Conservation (phyloP, 345 rosid genomes). For the Salix brachista region DNA sequence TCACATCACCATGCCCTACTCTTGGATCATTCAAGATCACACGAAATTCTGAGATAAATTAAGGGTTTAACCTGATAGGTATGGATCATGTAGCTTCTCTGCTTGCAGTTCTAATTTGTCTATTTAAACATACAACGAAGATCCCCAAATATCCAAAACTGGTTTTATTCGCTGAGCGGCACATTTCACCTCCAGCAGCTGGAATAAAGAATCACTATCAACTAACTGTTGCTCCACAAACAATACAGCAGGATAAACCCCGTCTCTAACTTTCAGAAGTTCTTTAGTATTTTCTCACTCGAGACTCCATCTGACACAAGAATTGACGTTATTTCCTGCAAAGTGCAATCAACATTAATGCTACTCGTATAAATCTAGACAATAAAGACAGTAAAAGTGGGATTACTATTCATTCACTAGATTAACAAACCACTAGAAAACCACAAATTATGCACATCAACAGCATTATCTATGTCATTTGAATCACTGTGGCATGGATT, state of each 20-base stretch:
- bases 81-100: neutral
- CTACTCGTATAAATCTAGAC: neutral
- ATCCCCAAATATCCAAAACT: conserved; percentile 16
- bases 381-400: neutral
- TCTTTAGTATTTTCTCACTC: conserved; percentile 67
- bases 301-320: conserved; percentile 75
- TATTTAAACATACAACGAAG: neutral
- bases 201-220: conserved; percentile 28
- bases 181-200: conserved; percentile 16
- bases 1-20: neutral
- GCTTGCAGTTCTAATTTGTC: neutral
- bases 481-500: neutral
- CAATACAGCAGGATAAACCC: conserved; percentile 31
- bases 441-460: neutral
- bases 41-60: neutral
- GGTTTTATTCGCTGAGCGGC: conserved; percentile 33
- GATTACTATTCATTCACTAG: neutral
- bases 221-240: conserved; percentile 11
- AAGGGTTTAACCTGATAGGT: neutral
- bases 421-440: neutral
- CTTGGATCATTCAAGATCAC: neutral
- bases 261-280: conserved; percentile 51
- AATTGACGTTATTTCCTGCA: conserved; percentile 84
- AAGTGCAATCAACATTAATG: neutral
- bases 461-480: neutral